Base-by-base conservation (phyloP, 2,329 filamentous ascomycete species). In the Colletotrichum trifolii region DNA sequence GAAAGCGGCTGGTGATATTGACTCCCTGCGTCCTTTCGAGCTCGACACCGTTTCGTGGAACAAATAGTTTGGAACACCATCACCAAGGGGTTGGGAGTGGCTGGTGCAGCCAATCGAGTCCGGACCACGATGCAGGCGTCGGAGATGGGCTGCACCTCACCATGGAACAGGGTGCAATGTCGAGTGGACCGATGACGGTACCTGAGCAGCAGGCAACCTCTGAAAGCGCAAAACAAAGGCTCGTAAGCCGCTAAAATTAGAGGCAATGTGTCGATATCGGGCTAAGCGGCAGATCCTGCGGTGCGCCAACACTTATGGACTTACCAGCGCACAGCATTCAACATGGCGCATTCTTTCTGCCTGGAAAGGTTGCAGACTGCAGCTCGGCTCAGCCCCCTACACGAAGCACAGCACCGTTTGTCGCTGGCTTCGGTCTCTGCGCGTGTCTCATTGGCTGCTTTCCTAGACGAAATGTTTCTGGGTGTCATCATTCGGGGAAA, bases 201-300 rank as follows among this genome's bases (percentile, higher is more conserved):
- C 25, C 25, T 25, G 25, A 25, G 25, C 25, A 25, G 25, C 25
- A 25, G 25, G 25, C 25, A 25, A 25, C 25, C 25, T 25, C 25
- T 25, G 25, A 25, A 25, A 40, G 38, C 38, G 38, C 38, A 40
- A 40, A 13, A 3, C 38, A 33, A 46, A 40, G 55, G 61, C 56
- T 54, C 46, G 48, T 17, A 49, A 17, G 8, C 13, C 43, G 11
- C 61, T 55, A 64, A 49, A 54, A 43, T 50, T 64, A 64, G 61
- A 34, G 39, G 11, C 8, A 25, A 15, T 12, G 17, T 25, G 25
- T 52, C 35, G 34, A 15, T 17, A 52, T 46, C 60, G 40, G 49
- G 25, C 8, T 46, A 53, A 58, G 60, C 36, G 39, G 56, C 56
- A 54, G 43, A 60, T 60, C 45, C 56, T 35, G 17, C 49, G 42